phyloP scores from a whole-genome alignment of 495 filamentous ascomycete genomes.

The Penicillium coffeae region DNA sequence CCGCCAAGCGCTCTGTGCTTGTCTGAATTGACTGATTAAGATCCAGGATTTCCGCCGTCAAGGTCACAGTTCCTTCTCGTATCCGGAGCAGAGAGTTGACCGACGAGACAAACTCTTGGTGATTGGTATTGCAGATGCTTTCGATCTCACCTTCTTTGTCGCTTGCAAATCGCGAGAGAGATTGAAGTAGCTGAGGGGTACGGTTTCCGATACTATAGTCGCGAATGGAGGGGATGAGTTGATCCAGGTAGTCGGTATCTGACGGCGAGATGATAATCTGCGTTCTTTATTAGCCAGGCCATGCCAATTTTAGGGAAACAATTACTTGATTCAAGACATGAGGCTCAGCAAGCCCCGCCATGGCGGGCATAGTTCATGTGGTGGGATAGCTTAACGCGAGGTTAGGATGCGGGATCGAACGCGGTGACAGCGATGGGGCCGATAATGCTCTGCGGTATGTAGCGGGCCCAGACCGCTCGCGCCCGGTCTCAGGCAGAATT shows the following conservation, averaged over 20 bases:
- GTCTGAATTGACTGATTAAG: slow-evolving; percentile 91
- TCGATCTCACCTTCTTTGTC: slow-evolving; percentile 92
- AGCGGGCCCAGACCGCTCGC: too few relatives aligned
- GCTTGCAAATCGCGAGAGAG: slow-evolving; percentile 72
- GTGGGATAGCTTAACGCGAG: too few relatives aligned
- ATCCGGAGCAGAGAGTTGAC: slow-evolving; percentile 90
- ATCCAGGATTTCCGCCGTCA: slow-evolving; percentile 88
- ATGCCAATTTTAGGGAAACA: neutral
- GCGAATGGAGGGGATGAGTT: slow-evolving; percentile 86
- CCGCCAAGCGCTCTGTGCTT: slow-evolving; percentile 91
- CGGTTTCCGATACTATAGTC: slow-evolving; percentile 78
- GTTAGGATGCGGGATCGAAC: too few relatives aligned
- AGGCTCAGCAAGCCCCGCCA: slow-evolving; percentile 29
- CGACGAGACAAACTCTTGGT: slow-evolving; percentile 91
- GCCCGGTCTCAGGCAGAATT: too few relatives aligned
- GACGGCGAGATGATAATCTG: slow-evolving; percentile 89
- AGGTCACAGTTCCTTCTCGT: slow-evolving; percentile 76
- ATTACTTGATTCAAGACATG: slow-evolving; percentile 43
- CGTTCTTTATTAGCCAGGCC: neutral
- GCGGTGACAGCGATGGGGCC: too few relatives aligned
- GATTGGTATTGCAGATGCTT: slow-evolving; percentile 88
- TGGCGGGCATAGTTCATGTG: slow-evolving; percentile 33
- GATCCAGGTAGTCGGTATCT: slow-evolving; percentile 91
- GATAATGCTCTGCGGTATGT: too few relatives aligned
- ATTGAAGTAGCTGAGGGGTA: slow-evolving; percentile 68